Evolutionary conservation across 768 basidiomycete genomes (phyloP).

Genomic region (Pleurotus tuoliensis): DNA sequence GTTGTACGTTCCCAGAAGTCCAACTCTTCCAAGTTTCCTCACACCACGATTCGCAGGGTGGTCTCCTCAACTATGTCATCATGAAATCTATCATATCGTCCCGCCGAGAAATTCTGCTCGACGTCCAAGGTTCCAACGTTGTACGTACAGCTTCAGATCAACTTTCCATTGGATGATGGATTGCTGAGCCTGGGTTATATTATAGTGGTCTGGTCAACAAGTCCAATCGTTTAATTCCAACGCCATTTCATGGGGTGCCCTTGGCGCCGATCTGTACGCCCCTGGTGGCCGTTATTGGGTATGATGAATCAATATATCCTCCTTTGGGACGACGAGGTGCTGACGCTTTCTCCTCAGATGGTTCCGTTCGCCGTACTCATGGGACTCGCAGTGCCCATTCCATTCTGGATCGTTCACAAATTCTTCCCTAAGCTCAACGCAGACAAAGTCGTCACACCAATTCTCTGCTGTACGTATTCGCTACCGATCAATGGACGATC

Average conservation of each 20-base stretch:
- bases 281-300: conserved; percentile 44
- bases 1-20: conserved; percentile 33
- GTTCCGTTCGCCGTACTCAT: conserved; percentile 45
- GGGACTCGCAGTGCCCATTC: conserved; percentile 50
- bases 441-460: conserved; percentile 47
- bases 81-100: conserved; percentile 51
- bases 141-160: conserved; percentile 31
- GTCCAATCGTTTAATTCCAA: conserved; percentile 40
- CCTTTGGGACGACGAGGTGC: too few species aligned
- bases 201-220: conserved; percentile 47
- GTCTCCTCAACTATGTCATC: conserved; percentile 43
- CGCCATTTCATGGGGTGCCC: conserved; percentile 57
- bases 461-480: conserved; percentile 33
- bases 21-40: not conserved
- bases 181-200: not conserved
- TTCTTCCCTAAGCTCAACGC: conserved; percentile 44
- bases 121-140: conserved; percentile 50
- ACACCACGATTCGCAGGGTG: conserved; percentile 19
- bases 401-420: conserved; percentile 49
- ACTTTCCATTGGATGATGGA: too few species aligned
- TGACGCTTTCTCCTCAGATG: conserved; percentile 21
- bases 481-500: not conserved
- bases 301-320: not conserved
- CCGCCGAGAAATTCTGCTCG: conserved; percentile 44
- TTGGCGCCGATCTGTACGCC: conserved; percentile 44